These are phyloP conservation scores for Lentinus brumalis DNA, from an alignment of 768 basidiomycete genomes.

Conservation along the genomic window DNA sequence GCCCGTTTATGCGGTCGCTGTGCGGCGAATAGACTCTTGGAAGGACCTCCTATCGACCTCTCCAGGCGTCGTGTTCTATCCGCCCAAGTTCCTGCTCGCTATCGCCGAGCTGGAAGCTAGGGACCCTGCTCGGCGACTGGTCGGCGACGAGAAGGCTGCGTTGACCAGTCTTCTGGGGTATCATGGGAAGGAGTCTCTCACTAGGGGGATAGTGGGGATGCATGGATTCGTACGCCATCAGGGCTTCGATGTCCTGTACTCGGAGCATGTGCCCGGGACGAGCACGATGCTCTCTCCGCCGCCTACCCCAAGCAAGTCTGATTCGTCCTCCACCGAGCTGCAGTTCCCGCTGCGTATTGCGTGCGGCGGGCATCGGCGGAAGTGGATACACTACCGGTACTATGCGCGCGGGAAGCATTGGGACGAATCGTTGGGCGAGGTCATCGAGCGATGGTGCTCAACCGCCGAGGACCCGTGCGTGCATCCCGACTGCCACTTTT, in stretches of 20 bases:
- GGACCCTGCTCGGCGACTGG: conserved; percentile 41
- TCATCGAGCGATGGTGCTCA: conserved; percentile 36
- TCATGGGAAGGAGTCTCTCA: conserved; percentile 45
- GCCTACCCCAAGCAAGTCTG: conserved; percentile 15
- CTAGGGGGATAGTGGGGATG: conserved; percentile 49
- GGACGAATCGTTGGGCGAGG: conserved; percentile 45
- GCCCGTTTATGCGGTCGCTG: conserved; percentile 37
- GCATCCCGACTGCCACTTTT: conserved; percentile 29
- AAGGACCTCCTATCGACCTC: conserved; percentile 54
- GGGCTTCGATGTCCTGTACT: conserved; percentile 52
- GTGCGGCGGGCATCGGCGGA: conserved; percentile 46
- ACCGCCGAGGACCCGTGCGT: conserved; percentile 40
- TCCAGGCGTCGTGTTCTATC: conserved; percentile 47
- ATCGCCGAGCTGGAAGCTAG: conserved; percentile 53
- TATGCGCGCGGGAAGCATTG: conserved; percentile 42
- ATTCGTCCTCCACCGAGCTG: conserved; percentile 12
- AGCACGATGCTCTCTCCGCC: conserved; percentile 18
- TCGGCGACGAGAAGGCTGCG: conserved; percentile 59
- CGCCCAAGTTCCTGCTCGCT: conserved; percentile 49
- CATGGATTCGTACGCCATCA: conserved; percentile 62
- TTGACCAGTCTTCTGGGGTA: conserved; percentile 61
- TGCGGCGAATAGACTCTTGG: conserved; percentile 44
- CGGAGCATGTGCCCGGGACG: conserved; percentile 37
- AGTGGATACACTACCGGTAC: conserved; percentile 49
- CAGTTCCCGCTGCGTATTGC: conserved; percentile 24